Percentiles rank a stretch among this genome's conserved stretches.
These are phyloP conservation scores for Phallus indusiatus DNA, from an alignment of 768 basidiomycete genomes.

Conservation along the genomic window DNA sequence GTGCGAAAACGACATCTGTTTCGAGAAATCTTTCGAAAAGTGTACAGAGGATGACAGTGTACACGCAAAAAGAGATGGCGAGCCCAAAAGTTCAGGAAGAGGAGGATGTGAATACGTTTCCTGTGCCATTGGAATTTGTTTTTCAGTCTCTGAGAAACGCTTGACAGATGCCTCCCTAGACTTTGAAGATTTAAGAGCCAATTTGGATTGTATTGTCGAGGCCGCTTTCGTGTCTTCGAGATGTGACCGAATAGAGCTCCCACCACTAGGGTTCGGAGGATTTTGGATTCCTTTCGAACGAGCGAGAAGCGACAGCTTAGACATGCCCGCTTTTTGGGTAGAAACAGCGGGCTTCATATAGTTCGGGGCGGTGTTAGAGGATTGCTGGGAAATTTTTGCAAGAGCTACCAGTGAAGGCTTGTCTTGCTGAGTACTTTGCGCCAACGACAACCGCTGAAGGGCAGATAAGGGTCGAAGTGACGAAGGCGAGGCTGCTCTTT, in stretches of 20 bases:
- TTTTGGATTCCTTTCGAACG: slow-evolving; percentile 38
- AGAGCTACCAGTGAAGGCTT: slow-evolving; percentile 17
- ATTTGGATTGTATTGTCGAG: slow-evolving; percentile 43
- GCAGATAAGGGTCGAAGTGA: slow-evolving; percentile 27
- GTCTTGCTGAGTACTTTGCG: slow-evolving; percentile 26
- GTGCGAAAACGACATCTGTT: background rate
- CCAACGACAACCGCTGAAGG: slow-evolving; percentile 35
- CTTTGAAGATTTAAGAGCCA: slow-evolving; percentile 65
- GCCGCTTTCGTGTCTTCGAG: slow-evolving; percentile 20
- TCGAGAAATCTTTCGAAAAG: too few species aligned
- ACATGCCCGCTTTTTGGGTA: slow-evolving; percentile 32
- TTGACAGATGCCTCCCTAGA: slow-evolving; percentile 34
- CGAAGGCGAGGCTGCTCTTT: slow-evolving; percentile 26
- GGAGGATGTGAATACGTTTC: slow-evolving; percentile 20
- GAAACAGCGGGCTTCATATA: slow-evolving; percentile 2
- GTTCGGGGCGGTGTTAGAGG: slow-evolving; percentile 12
- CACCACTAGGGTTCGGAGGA: background rate
- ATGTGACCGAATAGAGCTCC: background rate
- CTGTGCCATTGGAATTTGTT: slow-evolving; percentile 12
- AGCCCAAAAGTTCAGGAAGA: slow-evolving; percentile 26
- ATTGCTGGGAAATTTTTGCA: slow-evolving; percentile 16
- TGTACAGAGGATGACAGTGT: background rate
- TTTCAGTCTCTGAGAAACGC: slow-evolving; percentile 20
- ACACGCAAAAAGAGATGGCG: slow-evolving; percentile 16
- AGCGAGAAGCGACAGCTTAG: slow-evolving; percentile 68